Evolutionary conservation across 805 yeast genomes (phyloP).

Genomic region (Teunomyces gatunensis): DNA sequence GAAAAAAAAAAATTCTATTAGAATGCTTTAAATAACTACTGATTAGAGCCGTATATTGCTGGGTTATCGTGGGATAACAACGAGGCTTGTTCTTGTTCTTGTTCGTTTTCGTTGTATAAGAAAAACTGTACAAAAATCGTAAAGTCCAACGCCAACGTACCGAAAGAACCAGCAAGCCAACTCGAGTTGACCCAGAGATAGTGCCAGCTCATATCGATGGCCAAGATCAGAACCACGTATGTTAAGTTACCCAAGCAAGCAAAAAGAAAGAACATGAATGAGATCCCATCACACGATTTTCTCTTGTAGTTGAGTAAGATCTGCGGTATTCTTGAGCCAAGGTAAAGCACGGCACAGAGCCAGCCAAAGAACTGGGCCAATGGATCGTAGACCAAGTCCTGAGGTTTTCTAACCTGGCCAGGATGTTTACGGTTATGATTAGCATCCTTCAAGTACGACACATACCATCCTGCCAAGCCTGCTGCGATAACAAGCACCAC

Average conservation of each 20-base stretch:
- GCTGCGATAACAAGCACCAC: slow-evolving; percentile 66
- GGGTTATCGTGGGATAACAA: slow-evolving; percentile 1
- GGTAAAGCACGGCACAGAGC: slow-evolving; percentile 68
- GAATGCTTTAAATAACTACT: background rate
- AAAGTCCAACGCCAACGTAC: slow-evolving; percentile 81
- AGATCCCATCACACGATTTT: slow-evolving; percentile 92
- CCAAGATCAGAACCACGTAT: slow-evolving; percentile 80
- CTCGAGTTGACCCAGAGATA: slow-evolving; percentile 81
- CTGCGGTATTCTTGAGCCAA: slow-evolving; percentile 93
- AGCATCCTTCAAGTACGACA: slow-evolving; percentile 53
- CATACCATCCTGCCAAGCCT: slow-evolving; percentile 86
- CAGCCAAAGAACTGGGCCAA: slow-evolving; percentile 87
- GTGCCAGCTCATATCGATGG: slow-evolving; percentile 65
- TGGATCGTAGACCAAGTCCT: slow-evolving; percentile 61
- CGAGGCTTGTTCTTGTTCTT: slow-evolving; percentile 10
- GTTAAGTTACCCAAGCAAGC: slow-evolving; percentile 94
- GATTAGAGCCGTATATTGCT: background rate
- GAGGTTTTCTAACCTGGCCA: slow-evolving; percentile 24
- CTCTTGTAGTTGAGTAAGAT: slow-evolving; percentile 79
- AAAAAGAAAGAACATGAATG: slow-evolving; percentile 88
- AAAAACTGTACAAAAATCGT: slow-evolving; percentile 85
- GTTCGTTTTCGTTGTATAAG: slow-evolving; percentile 51
- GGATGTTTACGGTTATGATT: slow-evolving; percentile 31
- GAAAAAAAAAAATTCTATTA: background rate
- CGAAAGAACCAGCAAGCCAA: slow-evolving; percentile 90